Evolutionary conservation across 2,329 filamentous ascomycete genomes (phyloP).

Genomic region (Botrytis medusae): DNA sequence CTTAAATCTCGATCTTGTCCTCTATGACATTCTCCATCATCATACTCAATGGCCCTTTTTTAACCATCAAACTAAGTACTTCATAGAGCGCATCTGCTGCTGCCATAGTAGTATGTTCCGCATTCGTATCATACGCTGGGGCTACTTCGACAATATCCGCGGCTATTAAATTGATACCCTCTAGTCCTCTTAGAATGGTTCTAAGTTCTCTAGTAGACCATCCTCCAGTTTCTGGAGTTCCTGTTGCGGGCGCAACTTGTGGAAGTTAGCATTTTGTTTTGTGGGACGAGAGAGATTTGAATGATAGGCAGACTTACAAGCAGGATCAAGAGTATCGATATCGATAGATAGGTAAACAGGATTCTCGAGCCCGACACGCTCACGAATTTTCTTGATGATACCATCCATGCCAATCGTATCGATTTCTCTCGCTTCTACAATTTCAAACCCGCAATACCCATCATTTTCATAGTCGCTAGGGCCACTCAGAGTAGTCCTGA

Average conservation of each 20-base stretch:
- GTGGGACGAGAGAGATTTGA: background rate
- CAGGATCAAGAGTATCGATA: constrained; percentile 85
- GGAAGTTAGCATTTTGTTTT: constrained; percentile 22
- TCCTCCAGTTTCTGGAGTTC: constrained; percentile 73
- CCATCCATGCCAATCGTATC: constrained; percentile 68
- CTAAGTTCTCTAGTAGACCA: constrained; percentile 73
- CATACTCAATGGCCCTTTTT: constrained; percentile 67
- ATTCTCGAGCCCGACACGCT: constrained; percentile 69
- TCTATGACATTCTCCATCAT: constrained; percentile 39
- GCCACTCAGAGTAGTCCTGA: constrained; percentile 77
- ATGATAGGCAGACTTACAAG: constrained; percentile 51
- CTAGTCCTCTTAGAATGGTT: constrained; percentile 68
- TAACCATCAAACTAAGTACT: constrained; percentile 80
- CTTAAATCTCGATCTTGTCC: background rate
- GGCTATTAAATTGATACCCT: constrained; percentile 67
- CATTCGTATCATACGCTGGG: constrained; percentile 71
- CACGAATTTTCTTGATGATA: constrained; percentile 75
- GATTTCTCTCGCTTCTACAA: constrained; percentile 73
- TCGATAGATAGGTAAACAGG: constrained; percentile 83
- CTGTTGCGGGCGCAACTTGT: constrained; percentile 67
- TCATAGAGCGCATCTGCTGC: constrained; percentile 71
- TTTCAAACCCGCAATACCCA: constrained; percentile 80
- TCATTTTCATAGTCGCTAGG: constrained; percentile 83
- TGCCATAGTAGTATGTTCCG: constrained; percentile 72
- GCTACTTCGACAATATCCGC: constrained; percentile 75